A percentile compares a stretch with the other conserved stretches of the same genome.
phyloP scores from a whole-genome alignment of 345 rosid genomes.

The Dipteronia dyeriana region DNA sequence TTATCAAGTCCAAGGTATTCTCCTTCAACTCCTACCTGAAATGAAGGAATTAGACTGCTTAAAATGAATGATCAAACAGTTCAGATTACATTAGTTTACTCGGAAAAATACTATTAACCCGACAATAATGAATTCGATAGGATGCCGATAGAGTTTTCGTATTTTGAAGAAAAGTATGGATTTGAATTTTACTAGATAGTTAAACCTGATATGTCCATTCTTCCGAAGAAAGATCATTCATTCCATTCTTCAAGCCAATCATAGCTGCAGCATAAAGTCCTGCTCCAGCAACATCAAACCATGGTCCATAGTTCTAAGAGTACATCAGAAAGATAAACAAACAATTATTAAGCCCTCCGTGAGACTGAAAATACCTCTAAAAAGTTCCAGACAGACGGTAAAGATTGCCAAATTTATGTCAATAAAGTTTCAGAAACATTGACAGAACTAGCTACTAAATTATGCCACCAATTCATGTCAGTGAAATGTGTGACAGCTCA shows the following conservation, averaged over 20 bases:
- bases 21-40: slow-evolving; percentile 64
- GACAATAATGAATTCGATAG: too few relatives aligned
- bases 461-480: too few relatives aligned
- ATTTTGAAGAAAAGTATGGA: not conserved
- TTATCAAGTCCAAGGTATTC: slow-evolving; percentile 53
- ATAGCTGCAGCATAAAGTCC: slow-evolving; percentile 45
- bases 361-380: slow-evolving; percentile 4
- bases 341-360: not conserved
- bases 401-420: not conserved
- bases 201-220: slow-evolving; percentile 65
- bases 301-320: slow-evolving; percentile 60
- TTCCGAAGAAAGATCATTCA: slow-evolving; percentile 36
- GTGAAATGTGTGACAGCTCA: too few relatives aligned
- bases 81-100: too few relatives aligned
- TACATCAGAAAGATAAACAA: not conserved
- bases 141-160: too few relatives aligned
- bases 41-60: not conserved
- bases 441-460: too few relatives aligned
- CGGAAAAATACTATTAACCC: too few relatives aligned
- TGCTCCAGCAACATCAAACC: slow-evolving; percentile 63
- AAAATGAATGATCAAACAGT: not conserved
- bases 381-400: not conserved
- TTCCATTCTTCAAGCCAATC: slow-evolving; percentile 28
- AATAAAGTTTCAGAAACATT: too few relatives aligned
- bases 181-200: not conserved